A percentile compares a stretch with the other conserved stretches of the same genome.
Conservation (phyloP, 2,329 filamentous ascomycete genomes). For the Trichoderma sp. region DNA sequence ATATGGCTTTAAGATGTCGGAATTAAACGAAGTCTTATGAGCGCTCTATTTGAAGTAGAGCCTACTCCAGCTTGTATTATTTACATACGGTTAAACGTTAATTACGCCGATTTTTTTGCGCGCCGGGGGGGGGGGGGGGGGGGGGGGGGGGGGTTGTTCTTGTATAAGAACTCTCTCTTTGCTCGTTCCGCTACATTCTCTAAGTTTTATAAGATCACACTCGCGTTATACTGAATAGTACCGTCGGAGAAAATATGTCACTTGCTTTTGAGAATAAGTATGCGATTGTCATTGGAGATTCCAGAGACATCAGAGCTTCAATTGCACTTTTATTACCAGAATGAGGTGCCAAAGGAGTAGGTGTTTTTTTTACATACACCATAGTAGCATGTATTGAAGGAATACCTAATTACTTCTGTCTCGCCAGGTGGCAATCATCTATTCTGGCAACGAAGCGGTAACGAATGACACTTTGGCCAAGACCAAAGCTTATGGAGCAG, state of each 20-base stretch:
- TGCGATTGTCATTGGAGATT: constrained; percentile 19
- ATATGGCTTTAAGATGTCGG: background rate
- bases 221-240: background rate
- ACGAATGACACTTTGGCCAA: background rate
- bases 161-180: background rate
- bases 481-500: background rate
- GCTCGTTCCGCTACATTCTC: background rate
- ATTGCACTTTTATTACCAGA: constrained; percentile 12
- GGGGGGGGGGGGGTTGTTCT: background rate
- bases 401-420: background rate
- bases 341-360: constrained; percentile 8
- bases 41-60: no score
- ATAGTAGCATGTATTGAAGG: background rate
- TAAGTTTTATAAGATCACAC: background rate
- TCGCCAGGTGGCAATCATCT: background rate
- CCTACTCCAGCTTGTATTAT: background rate
- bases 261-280: constrained; percentile 1
- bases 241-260: background rate
- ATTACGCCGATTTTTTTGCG: background rate
- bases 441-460: background rate
- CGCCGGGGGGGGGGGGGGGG: no score
- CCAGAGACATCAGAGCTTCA: constrained; percentile 16
- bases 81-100: background rate
- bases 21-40: background rate
- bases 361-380: background rate